phyloP scores from a whole-genome alignment of 2,329 filamentous ascomycete genomes.

The Davidsoniella eucalypti region DNA sequence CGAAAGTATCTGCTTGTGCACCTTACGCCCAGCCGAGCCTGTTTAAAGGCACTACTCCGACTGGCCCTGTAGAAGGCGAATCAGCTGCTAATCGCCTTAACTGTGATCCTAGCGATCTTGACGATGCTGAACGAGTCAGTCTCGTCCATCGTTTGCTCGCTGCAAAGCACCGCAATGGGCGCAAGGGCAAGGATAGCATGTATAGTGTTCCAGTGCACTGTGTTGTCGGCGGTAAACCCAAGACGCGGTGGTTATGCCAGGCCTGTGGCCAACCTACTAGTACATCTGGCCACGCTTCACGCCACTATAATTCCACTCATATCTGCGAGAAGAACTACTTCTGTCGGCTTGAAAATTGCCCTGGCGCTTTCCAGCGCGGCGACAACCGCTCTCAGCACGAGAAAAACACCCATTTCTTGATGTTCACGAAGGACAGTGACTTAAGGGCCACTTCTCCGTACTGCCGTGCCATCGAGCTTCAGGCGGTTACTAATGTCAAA shows the following conservation, averaged over 20 bases:
- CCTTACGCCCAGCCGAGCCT: too few relatives aligned
- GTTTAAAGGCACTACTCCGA: too few relatives aligned
- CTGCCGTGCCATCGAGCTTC: background rate
- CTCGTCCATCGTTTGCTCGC: background rate
- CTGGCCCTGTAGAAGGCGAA: too few relatives aligned
- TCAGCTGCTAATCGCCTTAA: too few relatives aligned
- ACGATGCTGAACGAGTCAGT: background rate
- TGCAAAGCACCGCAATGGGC: background rate
- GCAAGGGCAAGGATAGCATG: conserved; percentile 3
- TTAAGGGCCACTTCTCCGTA: background rate
- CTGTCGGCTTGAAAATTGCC: conserved; percentile 5
- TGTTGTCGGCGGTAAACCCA: background rate
- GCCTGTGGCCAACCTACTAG: conserved; percentile 1
- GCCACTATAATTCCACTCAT: conserved; percentile 4
- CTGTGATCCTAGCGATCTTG: too few relatives aligned
- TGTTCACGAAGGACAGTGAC: background rate
- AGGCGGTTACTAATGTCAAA: background rate
- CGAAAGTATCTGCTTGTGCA: too few relatives aligned
- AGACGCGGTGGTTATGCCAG: conserved; percentile 4
- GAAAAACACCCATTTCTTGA: background rate
- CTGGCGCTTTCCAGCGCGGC: conserved; percentile 1
- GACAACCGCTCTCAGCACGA: conserved; percentile 8
- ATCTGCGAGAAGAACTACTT: background rate
- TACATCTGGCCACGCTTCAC: conserved; percentile 4
- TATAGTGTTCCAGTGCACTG: conserved; percentile 2